These are phyloP conservation scores for Didymella glomerata DNA, from an alignment of 2,329 filamentous ascomycete species.

Conservation along the genomic window DNA sequence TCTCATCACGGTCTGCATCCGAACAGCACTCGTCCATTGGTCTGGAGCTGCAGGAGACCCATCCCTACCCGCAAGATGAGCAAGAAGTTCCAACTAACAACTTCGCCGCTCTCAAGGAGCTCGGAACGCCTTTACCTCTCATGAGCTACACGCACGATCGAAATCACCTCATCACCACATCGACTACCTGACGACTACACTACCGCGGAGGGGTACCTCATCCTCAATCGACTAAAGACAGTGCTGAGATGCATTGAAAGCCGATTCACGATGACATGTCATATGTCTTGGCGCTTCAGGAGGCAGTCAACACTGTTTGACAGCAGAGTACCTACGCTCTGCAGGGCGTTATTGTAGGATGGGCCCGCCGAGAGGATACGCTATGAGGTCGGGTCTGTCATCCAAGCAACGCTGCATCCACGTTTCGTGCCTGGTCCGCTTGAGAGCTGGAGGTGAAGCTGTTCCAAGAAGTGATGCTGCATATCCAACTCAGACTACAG, in stretches of 20 bases:
- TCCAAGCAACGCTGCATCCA: background rate
- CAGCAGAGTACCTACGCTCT: background rate
- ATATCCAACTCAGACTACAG: background rate
- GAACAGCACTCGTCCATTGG: background rate
- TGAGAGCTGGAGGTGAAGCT: background rate
- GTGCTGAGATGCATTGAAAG: background rate
- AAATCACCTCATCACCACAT: background rate
- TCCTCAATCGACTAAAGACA: background rate
- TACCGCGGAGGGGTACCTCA: background rate
- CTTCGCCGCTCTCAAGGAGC: background rate
- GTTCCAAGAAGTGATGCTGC: background rate
- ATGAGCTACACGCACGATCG: background rate
- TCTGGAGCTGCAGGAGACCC: constrained; percentile 7
- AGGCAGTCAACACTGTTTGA: background rate
- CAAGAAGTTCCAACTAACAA: background rate
- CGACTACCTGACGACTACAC: background rate
- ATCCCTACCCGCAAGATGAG: background rate
- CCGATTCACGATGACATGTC: background rate
- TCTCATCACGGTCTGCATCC: background rate
- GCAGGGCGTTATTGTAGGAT: background rate
- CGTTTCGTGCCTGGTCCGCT: background rate
- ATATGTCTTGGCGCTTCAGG: background rate
- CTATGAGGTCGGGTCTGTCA: background rate
- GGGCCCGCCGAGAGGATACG: background rate
- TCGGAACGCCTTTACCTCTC: background rate